Percentiles rank a stretch among this genome's conserved stretches.
phyloP scores from a whole-genome alignment of 2,329 filamentous ascomycete genomes.

The Chrysoporthe puriensis region DNA sequence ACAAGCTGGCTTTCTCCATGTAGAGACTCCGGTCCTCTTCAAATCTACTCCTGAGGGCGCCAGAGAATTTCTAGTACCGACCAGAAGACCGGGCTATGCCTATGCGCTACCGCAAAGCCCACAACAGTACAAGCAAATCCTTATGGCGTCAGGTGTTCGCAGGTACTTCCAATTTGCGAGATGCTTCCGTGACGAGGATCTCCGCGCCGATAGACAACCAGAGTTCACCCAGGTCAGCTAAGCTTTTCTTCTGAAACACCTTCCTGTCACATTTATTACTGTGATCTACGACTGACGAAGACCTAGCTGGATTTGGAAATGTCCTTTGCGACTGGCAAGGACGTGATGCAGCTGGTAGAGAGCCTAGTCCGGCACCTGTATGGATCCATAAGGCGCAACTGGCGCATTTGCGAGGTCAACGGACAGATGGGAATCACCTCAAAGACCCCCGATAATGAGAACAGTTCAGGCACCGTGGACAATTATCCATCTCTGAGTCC shows the following conservation, averaged over 20 bases:
- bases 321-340: slow-evolving; percentile 75
- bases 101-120: slow-evolving; percentile 96
- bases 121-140: slow-evolving; percentile 97
- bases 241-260: not conserved
- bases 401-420: slow-evolving; percentile 38
- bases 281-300: not conserved
- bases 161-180: slow-evolving; percentile 91
- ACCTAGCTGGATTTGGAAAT: slow-evolving; percentile 86
- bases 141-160: slow-evolving; percentile 86
- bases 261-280: not conserved
- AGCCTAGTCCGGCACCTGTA: slow-evolving; percentile 59
- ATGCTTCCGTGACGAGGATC: slow-evolving; percentile 94
- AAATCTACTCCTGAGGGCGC: slow-evolving; percentile 97
- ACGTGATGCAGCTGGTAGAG: slow-evolving; percentile 66
- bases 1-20: slow-evolving; percentile 67
- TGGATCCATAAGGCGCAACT: slow-evolving; percentile 48
- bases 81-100: slow-evolving; percentile 72
- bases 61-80: slow-evolving; percentile 91
- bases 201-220: slow-evolving; percentile 88
- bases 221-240: slow-evolving; percentile 83
- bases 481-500: slow-evolving; percentile 33
- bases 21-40: slow-evolving; percentile 94
- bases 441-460: not conserved
- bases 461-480: not conserved
- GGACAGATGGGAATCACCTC: slow-evolving; percentile 36